Conservation (phyloP, 495 filamentous ascomycete species). For the Xylaria acuta region DNA sequence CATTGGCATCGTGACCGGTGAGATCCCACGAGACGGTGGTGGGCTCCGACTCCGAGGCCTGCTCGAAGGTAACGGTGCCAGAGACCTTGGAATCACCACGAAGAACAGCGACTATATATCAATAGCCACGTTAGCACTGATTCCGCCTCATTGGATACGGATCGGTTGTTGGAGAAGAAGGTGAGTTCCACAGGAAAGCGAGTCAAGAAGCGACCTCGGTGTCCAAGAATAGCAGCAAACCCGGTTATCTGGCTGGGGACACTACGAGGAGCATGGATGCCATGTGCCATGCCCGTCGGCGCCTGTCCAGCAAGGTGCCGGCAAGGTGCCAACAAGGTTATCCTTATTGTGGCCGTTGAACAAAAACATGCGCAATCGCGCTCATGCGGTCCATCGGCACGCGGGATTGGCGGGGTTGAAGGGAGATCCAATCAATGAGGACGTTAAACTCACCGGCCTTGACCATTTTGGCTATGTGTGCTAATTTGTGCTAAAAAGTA, state of each 20-base stretch:
- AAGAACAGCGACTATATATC: constrained; percentile 80
- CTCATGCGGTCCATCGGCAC: constrained; percentile 44
- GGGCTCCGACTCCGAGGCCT: constrained; percentile 75
- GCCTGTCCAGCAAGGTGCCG: constrained; percentile 43
- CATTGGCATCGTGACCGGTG: constrained; percentile 89
- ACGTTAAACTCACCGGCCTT: constrained; percentile 80
- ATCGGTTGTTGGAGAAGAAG: not conserved
- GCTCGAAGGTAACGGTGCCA: constrained; percentile 94
- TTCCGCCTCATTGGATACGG: constrained; percentile 16
- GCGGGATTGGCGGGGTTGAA: constrained; percentile 36
- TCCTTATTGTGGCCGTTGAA: constrained; percentile 26
- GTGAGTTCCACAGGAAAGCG: constrained; percentile 21
- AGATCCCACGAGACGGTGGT: constrained; percentile 94
- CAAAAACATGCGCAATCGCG: constrained; percentile 45
- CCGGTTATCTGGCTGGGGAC: constrained; percentile 10
- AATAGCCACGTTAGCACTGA: constrained; percentile 39
- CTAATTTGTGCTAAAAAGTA: constrained; percentile 23
- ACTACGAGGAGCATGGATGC: constrained; percentile 16
- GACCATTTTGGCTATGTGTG: constrained; percentile 73
- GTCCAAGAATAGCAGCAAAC: constrained; percentile 22
- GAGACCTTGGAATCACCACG: constrained; percentile 94
- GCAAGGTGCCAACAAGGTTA: constrained; percentile 24
- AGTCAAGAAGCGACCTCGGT: constrained; percentile 28
- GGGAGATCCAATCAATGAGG: constrained; percentile 34
- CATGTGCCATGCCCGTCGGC: constrained; percentile 21